These are phyloP conservation scores for Auricularia sp. DNA, from an alignment of 768 basidiomycete genomes.

Conservation along the genomic window DNA sequence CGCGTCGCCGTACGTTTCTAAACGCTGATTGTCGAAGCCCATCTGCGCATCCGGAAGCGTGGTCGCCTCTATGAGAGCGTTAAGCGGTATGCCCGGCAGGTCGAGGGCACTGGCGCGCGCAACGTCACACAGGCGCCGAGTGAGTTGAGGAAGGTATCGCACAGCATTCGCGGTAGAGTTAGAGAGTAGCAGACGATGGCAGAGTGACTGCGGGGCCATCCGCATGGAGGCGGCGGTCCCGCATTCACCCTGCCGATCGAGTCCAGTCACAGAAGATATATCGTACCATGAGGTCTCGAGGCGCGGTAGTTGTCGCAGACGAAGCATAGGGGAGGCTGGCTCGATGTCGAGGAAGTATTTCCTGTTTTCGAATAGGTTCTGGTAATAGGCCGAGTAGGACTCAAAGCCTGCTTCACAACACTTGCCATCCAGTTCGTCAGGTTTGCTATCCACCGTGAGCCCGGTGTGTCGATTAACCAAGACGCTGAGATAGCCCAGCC, in stretches of 20 bases:
- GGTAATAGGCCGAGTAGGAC: neutral
- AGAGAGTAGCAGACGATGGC: conserved; percentile 46
- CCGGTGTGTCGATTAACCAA: neutral
- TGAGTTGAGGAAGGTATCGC: conserved; percentile 52
- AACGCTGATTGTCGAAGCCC: conserved; percentile 69
- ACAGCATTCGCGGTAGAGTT: conserved; percentile 40
- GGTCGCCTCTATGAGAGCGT: conserved; percentile 59
- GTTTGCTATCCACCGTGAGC: neutral
- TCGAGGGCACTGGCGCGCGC: conserved; percentile 53
- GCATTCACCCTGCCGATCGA: neutral
- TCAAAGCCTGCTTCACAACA: neutral
- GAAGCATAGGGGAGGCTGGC: neutral
- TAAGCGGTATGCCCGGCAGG: conserved; percentile 48
- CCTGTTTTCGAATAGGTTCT: neutral
- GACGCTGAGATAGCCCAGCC: neutral
- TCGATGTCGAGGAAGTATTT: neutral
- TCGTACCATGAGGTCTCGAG: neutral
- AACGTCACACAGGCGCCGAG: conserved; percentile 52
- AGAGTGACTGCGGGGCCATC: conserved; percentile 32
- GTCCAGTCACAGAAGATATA: neutral
- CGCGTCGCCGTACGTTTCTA: conserved; percentile 82
- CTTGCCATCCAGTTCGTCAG: neutral
- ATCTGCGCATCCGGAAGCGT: conserved; percentile 58
- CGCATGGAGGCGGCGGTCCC: neutral
- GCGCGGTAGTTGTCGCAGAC: neutral